phyloP scores from a whole-genome alignment of 352 stramenopile species.

The Plasmopara muralis region DNA sequence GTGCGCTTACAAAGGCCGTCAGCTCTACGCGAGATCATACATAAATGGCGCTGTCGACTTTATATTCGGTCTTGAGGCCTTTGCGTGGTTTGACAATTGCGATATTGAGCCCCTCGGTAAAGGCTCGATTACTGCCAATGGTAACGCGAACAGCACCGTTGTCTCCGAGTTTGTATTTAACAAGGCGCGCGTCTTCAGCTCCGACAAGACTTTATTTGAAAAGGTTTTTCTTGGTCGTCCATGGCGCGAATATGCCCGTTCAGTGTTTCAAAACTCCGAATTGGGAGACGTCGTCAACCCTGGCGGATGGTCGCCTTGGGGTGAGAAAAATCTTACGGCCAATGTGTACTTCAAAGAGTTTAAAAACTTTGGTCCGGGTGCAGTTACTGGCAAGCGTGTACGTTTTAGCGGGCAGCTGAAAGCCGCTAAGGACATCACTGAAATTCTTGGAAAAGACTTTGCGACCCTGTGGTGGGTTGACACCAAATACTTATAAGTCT shows the following conservation, averaged over 20 bases:
- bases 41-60: conserved; percentile 9
- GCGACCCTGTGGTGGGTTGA: conserved; percentile 11
- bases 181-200: conserved; percentile 6
- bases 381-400: conserved; percentile 5
- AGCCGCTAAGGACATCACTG: not conserved
- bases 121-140: conserved; percentile 6
- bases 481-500: conserved; percentile 9
- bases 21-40: conserved; percentile 4
- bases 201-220: not conserved
- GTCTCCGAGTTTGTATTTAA: conserved; percentile 15
- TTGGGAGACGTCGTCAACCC: conserved; percentile 8
- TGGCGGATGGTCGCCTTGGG: conserved; percentile 6
- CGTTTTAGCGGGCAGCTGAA: conserved; percentile 10
- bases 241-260: conserved; percentile 6
- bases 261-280: conserved; percentile 9
- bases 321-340: conserved; percentile 1
- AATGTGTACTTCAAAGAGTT: conserved; percentile 16
- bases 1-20: conserved; percentile 5
- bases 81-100: conserved; percentile 5
- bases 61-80: conserved; percentile 3
- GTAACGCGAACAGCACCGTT: conserved; percentile 5
- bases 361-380: conserved; percentile 7
- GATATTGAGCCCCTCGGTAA: not conserved
- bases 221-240: conserved; percentile 9
- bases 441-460: conserved; percentile 7